Base-by-base conservation (phyloP, 2,329 filamentous ascomycete species). In the Xylariaceae sp. region DNA sequence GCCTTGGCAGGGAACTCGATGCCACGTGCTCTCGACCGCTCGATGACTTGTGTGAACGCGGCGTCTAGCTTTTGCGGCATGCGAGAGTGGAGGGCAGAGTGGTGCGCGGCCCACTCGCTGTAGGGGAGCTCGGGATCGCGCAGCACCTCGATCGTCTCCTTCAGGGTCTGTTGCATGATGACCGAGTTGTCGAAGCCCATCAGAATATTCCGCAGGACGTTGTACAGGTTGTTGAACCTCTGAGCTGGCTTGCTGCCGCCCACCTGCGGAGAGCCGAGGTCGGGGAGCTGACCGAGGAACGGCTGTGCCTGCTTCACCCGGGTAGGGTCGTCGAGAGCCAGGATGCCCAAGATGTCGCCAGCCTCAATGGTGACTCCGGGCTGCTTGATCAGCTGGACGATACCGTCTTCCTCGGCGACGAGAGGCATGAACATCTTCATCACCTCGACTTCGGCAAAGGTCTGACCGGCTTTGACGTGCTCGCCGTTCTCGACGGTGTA, bases 351-450 rank as follows among this genome's bases (percentile, higher is more conserved):
- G 44, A 98, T 97, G 61, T 98, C 92, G 65, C 92, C 92, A 60
- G 92, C 92, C 65, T 97, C 89, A 33, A 98, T 84, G 13, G 88
- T 94, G n/a, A 92, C 86, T 63, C 92, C 92, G 47, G 92, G 92
- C 69, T 97, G 92, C 78, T 98, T 98, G 74, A 98, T 95, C 56
- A 98, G 78, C 70, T 96, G 92, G 40, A 98, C 90, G 38, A 94
- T 77, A 71, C 92, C 92, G 55, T 95, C 92, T 64, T 98, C 92
- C 60, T 89, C 84, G 3, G 92, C 86, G 46, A 98, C 77, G 39
- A 98, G 75, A 57, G 92, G 92, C 92, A 98, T 98, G 76, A 97
- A 97, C 92, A 98, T 98, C 77, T 98, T 98, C 92, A 98, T 98
- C 67, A 98, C 92, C 68, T 98, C 92, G 28, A 98, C 90, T 65